Base-by-base conservation (phyloP, 208 protist genomes). In the Trypanosoma scelopori region DNA sequence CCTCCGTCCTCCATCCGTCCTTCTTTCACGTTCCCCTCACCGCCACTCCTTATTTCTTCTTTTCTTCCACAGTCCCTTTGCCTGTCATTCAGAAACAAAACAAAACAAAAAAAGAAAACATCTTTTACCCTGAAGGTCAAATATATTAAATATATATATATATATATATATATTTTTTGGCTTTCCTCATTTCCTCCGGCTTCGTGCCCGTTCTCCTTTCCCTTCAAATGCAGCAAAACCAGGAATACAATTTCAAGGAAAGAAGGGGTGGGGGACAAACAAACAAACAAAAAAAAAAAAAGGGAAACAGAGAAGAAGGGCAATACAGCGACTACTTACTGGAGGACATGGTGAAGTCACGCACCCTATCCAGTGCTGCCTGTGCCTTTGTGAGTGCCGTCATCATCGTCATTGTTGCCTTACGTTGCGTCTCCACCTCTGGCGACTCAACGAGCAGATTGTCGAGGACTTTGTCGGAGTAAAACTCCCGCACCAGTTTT, bases 401-500 rank as follows among this genome's bases (percentile, higher is more conserved):
- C 50, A 98, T 79, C 87, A 98, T 97, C 65, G 93, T 78, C 65
- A 79, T 88, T 32, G 90, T 84, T 5, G 85, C 89, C 68, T 94
- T 92, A 58, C 98, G 89, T 73, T 95, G 87, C 32, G 74, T 65
- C 16, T 77, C 89, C 30, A 99, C 81, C 28, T 86, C 71, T 0
- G 92, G 87, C 5, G 88, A 75, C 84, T 99, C 97, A 27, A 90
- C 76, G 16, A 99, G 85, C 23, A 99, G 80, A 48, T 98, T 90
- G 18, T 92, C 81, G 53, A 98, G 96, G 1, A 77, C 73, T 46
- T 98, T 91, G 16, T 97, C 93, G 22, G 87, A 88, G 81, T 99
- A 99, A 18, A 99, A 79, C 39, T 92, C 82, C 13, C 77, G 63
- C 58, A 99, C 96, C 5, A 99, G 73, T 25, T 92, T 84, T n/a